Percentiles rank a stretch among this genome's conserved stretches.
Conservation (phyloP, 2,329 filamentous ascomycete species). For the Aspergillus melleus region DNA sequence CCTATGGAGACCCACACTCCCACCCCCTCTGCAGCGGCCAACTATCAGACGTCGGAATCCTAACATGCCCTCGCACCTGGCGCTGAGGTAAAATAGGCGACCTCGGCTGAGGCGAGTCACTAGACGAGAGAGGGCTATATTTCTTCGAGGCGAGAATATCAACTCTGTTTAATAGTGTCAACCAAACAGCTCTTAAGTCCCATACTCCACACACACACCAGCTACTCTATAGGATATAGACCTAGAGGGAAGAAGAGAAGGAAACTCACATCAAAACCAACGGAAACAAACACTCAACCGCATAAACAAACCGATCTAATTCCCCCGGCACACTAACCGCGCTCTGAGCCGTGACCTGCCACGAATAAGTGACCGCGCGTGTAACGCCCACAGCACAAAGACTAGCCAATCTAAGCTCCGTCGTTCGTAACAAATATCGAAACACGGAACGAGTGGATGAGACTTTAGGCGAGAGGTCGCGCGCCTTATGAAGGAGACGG, state of each 20-base stretch:
- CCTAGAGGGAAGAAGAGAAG: neutral
- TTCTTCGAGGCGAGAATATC: slow-evolving; percentile 14
- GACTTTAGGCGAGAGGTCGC: neutral
- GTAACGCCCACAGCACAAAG: slow-evolving; percentile 12
- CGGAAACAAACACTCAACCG: slow-evolving; percentile 14
- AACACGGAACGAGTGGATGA: slow-evolving; percentile 1
- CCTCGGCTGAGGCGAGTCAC: too few relatives aligned
- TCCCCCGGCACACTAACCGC: slow-evolving; percentile 6
- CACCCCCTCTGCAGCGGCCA: too few relatives aligned
- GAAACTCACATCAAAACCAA: slow-evolving; percentile 9
- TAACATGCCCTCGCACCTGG: too few relatives aligned
- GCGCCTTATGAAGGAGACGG: slow-evolving; percentile 6
- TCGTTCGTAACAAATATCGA: slow-evolving; percentile 7
- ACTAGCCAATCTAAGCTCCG: slow-evolving; percentile 12
- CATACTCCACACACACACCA: too few relatives aligned
- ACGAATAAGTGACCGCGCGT: slow-evolving; percentile 10
- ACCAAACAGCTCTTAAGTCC: neutral
- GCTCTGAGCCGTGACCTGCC: slow-evolving; percentile 7
- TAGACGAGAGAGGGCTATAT: neutral
- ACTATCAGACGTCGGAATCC: too few relatives aligned
- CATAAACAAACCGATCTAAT: slow-evolving; percentile 15
- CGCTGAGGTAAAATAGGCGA: too few relatives aligned
- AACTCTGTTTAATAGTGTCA: neutral
- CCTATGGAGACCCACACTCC: too few relatives aligned
- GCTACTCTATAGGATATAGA: too few relatives aligned